phyloP scores from a whole-genome alignment of 192 early-diverging fungal species.

The Chytriomyces sp. region DNA sequence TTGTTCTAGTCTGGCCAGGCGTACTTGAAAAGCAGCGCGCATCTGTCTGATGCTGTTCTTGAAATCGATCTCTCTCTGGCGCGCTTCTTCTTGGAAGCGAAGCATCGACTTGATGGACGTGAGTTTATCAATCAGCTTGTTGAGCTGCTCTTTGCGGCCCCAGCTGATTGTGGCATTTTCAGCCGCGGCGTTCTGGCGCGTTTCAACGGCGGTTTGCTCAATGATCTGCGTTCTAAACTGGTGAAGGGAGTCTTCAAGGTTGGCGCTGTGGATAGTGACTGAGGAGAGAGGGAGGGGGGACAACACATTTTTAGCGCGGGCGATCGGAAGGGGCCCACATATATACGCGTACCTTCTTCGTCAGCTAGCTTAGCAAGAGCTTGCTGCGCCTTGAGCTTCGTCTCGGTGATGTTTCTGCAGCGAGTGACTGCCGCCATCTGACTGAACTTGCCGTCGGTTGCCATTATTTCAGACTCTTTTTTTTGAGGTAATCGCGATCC shows the following conservation, averaged over 20 bases:
- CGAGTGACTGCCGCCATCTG: constrained; percentile 28
- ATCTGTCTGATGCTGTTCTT: constrained; percentile 17
- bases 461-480: not conserved
- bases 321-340: not conserved
- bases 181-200: constrained; percentile 16
- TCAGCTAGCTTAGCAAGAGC: constrained; percentile 33
- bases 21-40: constrained; percentile 19
- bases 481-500: not conserved
- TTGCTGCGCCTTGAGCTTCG: constrained; percentile 35
- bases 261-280: constrained; percentile 23
- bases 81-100: constrained; percentile 20
- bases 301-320: not conserved
- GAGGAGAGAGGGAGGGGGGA: not conserved
- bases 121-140: constrained; percentile 20
- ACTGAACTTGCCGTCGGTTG: constrained; percentile 29
- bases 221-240: constrained; percentile 10
- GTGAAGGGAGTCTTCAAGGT: constrained; percentile 22
- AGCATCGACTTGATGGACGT: constrained; percentile 17
- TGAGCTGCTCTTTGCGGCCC: constrained; percentile 19
- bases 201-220: constrained; percentile 14
- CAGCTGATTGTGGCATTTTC: constrained; percentile 12
- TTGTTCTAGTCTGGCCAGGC: constrained; percentile 13
- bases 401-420: constrained; percentile 26
- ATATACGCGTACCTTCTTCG: constrained; percentile 26
- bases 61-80: constrained; percentile 6